phyloP scores from a whole-genome alignment of 306 rosid genomes.

The Castanopsis chinensis region DNA sequence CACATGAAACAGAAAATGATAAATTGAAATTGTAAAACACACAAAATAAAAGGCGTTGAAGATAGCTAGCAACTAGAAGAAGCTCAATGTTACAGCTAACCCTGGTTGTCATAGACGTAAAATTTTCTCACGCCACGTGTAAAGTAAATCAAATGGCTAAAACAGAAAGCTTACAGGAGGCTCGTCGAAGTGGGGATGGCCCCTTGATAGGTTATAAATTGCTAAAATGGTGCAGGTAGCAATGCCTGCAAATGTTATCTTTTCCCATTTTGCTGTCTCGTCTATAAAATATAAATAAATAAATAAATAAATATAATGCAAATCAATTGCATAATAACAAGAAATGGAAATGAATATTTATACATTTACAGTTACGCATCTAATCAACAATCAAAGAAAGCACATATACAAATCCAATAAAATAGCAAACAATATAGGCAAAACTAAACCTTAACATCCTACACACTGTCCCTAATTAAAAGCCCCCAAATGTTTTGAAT shows the following conservation, averaged over 20 bases:
- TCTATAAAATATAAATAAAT: conserved; percentile 30
- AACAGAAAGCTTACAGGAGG: conserved; percentile 71
- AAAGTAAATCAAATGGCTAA: neutral
- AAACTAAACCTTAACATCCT: neutral
- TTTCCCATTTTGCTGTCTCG: conserved; percentile 97
- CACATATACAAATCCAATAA: neutral
- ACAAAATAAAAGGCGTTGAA: neutral
- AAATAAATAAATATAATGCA: neutral
- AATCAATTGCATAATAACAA: neutral
- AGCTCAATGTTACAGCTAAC: neutral
- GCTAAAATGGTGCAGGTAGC: conserved; percentile 59
- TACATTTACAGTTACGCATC: neutral
- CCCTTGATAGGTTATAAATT: conserved; percentile 59
- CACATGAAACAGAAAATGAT: neutral
- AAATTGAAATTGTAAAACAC: neutral
- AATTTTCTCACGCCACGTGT: neutral
- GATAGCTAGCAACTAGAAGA: neutral
- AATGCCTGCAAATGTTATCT: conserved; percentile 85
- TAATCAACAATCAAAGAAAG: neutral
- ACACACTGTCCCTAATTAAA: neutral
- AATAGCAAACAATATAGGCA: neutral
- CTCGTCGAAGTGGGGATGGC: conserved; percentile 71
- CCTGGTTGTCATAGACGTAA: neutral
- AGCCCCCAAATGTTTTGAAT: neutral
- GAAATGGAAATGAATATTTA: neutral